Percentiles rank a stretch among this genome's conserved stretches.
These are phyloP conservation scores for Cryptococcus sp. DNA, from an alignment of 1,284 basidiomycete genomes.

Conservation along the genomic window DNA sequence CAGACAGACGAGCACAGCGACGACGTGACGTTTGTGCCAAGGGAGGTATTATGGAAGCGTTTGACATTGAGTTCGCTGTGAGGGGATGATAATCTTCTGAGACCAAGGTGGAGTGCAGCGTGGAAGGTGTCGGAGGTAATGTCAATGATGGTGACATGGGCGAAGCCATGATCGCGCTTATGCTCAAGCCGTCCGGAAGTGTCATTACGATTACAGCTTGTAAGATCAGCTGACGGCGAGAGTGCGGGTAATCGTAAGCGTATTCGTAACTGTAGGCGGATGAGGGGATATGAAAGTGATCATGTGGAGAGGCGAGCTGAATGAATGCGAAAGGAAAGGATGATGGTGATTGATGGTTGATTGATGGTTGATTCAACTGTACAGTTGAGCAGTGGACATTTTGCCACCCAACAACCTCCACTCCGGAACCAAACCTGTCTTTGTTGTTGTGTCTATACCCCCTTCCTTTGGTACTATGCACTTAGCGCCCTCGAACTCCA, in stretches of 20 bases:
- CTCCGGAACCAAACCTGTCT: no score
- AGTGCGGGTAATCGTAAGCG: background rate
- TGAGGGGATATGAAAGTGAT: background rate
- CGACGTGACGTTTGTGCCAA: background rate
- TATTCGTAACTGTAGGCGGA: background rate
- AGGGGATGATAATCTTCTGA: background rate
- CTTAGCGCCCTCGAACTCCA: no score
- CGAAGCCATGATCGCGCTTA: background rate
- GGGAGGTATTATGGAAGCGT: conserved; percentile 6
- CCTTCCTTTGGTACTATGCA: no score
- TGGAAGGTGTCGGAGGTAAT: conserved; percentile 1
- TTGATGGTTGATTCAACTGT: background rate
- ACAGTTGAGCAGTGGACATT: no score
- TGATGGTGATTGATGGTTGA: background rate
- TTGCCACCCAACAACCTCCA: no score
- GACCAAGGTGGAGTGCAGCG: conserved; percentile 3
- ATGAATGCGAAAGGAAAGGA: background rate
- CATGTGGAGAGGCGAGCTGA: background rate
- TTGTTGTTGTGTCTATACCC: no score
- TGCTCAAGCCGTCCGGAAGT: no score
- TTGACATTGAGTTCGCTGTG: background rate
- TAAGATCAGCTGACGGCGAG: background rate
- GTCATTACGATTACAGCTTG: no score
- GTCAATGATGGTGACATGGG: background rate
- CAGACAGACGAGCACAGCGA: conserved; percentile 9